Base-by-base conservation (phyloP, 805 yeast genomes). In the Schwanniomyces vanrijiae region DNA sequence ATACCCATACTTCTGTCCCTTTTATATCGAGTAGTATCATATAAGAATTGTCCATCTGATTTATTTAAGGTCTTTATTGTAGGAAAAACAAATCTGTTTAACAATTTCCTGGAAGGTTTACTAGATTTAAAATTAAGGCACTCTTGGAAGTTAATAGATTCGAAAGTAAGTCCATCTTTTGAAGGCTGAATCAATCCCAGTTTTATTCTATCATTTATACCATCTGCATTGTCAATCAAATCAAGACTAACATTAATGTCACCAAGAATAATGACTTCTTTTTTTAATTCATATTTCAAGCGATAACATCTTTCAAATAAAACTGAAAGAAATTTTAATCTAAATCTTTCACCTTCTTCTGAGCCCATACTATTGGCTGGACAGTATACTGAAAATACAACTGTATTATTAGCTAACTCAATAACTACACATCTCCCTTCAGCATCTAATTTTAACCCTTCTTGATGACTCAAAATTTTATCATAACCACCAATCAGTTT, bases 331-430 rank as follows among this genome's bases (percentile, higher is more conserved):
- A 88, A 92, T 13, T 70, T 64, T 33, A 81, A 54, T 43, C 95
- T 66, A 53, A 73, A 84, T 10, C 56, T 58, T 53, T 83, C 87
- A 2, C 83, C 96, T 24, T 81, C 85, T 21, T 80, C 86, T 0
- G 90, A 80, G 0, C 77, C 80, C 64, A 74, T 73, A 0, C 97
- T 88, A 61, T 90, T 89, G 1, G 98, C 98, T 0, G 98, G 98
- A 61, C 97, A 92, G 59, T 92, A 92, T 4, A 85, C 75, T 0
- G 84, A 73, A 39, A 88, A 78, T 0, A 88, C 62, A 3, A 88
- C 88, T 0, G 82, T 58, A 44, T 82, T 78, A 51, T 73, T 76
- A 1, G 83, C 80, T 20, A 91, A 59, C 58, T 94, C 98, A 0
- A 91, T 66, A 4, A 88, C 76, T 2, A 90, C 76, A 49, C 88